Base-by-base conservation (phyloP, 106 monocot genomes). In the Apostasia ramifera region DNA sequence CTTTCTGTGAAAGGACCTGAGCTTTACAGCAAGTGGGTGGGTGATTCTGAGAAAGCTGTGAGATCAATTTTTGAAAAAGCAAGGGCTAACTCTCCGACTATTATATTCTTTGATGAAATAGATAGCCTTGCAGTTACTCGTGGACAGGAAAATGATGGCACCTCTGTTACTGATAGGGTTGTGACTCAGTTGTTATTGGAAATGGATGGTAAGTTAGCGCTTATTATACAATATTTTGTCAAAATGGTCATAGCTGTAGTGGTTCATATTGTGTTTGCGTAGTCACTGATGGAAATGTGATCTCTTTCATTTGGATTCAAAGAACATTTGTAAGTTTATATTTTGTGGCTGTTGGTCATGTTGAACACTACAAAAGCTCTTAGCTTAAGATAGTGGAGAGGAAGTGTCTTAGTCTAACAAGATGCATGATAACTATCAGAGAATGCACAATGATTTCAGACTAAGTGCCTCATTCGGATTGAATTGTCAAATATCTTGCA, bases 101-200 rank as follows among this genome's bases (percentile, higher is more conserved):
- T 98, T 65, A 90, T 98, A 79, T 98, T 98, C 80, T 98, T 98
- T 78, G 97, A 98, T 81, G 97, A 98, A 76, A 93, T 98, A 66
- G 97, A 98, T 82, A 92, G 87, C 11, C 87, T 98, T 61, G 97
- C 92, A 44, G 75, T 83, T 58, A 90, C 90, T 53, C 82, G 97
- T 58, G 97, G 97, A 6, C 79, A 80, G 7, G 92, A 84, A 57
- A 72, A 79, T 77, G 97, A 89, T 85, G 85, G 92, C 13, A 80
- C 81, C 40, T 98, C 84, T 63, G 97, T 98, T 58, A 83, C 69
- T 70, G 97, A 90, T 68, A 80, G 97, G 80, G 97, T 98, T 46
- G 51, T 98, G 46, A 87, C 77, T 65, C 97, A 98, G 70, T 84
- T 98, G 61, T 85, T 98, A 40, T 78, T 90, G 37, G 97, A 98